A percentile compares a stretch with the other conserved stretches of the same genome.
These are phyloP conservation scores for Tieghemostelium lacteum DNA, from an alignment of 78 protist species.

Conservation along the genomic window DNA sequence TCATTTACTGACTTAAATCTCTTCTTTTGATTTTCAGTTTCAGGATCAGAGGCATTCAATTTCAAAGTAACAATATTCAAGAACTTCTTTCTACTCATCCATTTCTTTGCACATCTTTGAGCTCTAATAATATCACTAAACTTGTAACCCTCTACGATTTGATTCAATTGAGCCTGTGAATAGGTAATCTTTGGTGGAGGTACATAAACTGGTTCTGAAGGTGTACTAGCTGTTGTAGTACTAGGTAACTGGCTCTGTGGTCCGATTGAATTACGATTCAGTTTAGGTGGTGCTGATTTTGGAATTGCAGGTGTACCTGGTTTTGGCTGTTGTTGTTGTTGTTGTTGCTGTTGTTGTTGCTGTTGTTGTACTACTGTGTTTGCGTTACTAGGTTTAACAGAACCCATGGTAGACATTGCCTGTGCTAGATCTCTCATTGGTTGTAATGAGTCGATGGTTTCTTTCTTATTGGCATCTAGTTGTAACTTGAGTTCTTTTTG, in stretches of 20 bases:
- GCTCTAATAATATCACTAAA: conserved; percentile 48
- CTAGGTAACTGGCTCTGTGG: neutral
- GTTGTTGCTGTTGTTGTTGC: conserved; percentile 5
- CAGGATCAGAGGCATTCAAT: conserved; percentile 41
- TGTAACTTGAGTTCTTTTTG: conserved; percentile 32
- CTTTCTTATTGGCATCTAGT: neutral
- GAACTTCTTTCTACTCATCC: conserved; percentile 32
- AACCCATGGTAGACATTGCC: neutral
- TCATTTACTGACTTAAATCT: conserved; percentile 50
- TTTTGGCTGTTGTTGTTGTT: neutral
- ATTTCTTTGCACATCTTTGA: conserved; percentile 49
- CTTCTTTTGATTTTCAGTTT: conserved; percentile 53
- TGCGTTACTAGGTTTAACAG: neutral
- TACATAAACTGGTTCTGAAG: neutral
- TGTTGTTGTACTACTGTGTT: neutral
- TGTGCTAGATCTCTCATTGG: conserved; percentile 64
- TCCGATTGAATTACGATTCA: neutral
- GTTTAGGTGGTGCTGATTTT: neutral
- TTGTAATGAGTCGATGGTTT: conserved; percentile 48
- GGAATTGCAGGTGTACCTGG: neutral
- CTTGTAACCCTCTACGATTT: conserved; percentile 28
- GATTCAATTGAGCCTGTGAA: conserved; percentile 6
- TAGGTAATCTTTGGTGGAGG: neutral
- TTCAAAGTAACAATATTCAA: conserved; percentile 7
- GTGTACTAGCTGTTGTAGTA: neutral